Evolutionary conservation across 208 protist species (phyloP), one percentile per base, ranked within the genome.

Genomic region (Giardia muris): DNA sequence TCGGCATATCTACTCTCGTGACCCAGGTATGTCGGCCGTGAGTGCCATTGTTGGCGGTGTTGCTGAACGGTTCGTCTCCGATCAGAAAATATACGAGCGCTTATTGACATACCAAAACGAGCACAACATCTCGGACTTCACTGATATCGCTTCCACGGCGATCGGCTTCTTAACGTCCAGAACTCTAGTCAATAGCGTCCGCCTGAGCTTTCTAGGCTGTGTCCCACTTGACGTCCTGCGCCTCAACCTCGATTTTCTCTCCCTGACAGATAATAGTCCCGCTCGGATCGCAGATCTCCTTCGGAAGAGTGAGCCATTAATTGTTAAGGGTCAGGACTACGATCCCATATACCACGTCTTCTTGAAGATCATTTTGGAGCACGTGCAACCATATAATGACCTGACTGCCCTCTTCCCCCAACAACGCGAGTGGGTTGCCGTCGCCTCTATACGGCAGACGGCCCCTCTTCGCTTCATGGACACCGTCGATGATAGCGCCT

Each of bases 161-260:
- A 76, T 30, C 57, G 30, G 30, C 19, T 76, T 76, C 57, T 30
- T 76, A 76, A 39, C 57, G 30, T 76, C 57, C 19, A 10, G 57
- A 10, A 39, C 57, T 39, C 10, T 76, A 76, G 30, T 76, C 19
- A 30, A 76, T 30, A 30, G 57, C 57, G 30, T 76, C 57, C 57
- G 57, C 19, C 57, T 76, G 57, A 76, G 57, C 57, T 76, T 76
- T 76, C 19, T 76, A 76, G 57, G 57, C 57, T 76, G 57, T 76
- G 19, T 76, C 30, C 57, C 57, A 76, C 57, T 76, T 76, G 30
- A 76, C 57, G 30, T 30, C 10, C 30, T 76, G 10, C 57, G 30
- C 30, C 10, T 30, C 57, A 76, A 76, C 30, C 57, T 76, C 10
- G 57, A 76, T 39, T 76, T 76, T 76, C 30, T 39, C 57, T 30